These are phyloP conservation scores for Curvularia verruculosa DNA, from an alignment of 2,329 filamentous ascomycete genomes.

Conservation along the genomic window DNA sequence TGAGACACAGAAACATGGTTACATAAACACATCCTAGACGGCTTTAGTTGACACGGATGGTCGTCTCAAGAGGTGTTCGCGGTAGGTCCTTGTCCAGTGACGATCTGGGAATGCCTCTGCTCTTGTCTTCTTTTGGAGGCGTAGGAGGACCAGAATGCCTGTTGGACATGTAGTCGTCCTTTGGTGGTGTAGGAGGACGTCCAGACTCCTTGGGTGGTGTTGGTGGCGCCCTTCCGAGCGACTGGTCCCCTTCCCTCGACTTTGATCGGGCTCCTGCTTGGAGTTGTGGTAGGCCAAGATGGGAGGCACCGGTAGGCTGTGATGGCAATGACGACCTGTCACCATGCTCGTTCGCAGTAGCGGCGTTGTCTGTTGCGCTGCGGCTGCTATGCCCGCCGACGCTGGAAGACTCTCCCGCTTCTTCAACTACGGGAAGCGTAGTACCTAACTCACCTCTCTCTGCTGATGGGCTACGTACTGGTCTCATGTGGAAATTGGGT, in stretches of 20 bases:
- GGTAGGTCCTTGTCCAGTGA: constrained; percentile 45
- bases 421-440: constrained; percentile 83
- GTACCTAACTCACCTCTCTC: constrained; percentile 62
- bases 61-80: constrained; percentile 42
- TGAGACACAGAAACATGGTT: not conserved
- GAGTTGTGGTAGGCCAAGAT: constrained; percentile 17
- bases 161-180: constrained; percentile 37
- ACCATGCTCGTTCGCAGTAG: constrained; percentile 7
- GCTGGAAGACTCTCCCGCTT: constrained; percentile 79
- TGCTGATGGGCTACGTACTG: constrained; percentile 62
- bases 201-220: constrained; percentile 53
- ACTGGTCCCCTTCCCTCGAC: constrained; percentile 34
- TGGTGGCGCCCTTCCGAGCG: constrained; percentile 48
- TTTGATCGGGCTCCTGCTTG: constrained; percentile 19
- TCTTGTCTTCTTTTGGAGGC: constrained; percentile 48
- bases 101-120: constrained; percentile 25
- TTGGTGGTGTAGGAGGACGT: constrained; percentile 48
- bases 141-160: constrained; percentile 47
- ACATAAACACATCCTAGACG: not conserved
- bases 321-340: constrained; percentile 28
- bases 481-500: constrained; percentile 66
- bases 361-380: constrained; percentile 34
- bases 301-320: constrained; percentile 27
- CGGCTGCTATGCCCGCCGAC: constrained; percentile 64
- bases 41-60: constrained; percentile 40